Conservation (phyloP, 768 basidiomycete genomes). For the Leucocoprinus birnbaumii region DNA sequence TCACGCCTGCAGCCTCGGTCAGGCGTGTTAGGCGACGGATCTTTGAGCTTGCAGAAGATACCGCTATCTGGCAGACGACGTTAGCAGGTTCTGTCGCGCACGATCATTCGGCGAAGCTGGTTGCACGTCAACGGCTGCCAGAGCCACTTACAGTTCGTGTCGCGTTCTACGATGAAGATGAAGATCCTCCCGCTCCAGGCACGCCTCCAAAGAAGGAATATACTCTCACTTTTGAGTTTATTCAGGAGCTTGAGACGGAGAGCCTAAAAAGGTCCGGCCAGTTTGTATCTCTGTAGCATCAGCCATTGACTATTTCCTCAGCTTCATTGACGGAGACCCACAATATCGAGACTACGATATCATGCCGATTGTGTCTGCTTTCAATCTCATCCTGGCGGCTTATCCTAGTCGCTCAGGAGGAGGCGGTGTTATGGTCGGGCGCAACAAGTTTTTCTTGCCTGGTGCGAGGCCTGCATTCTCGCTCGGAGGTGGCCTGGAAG, state of each 20-base stretch:
- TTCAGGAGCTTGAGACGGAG: conserved; percentile 51
- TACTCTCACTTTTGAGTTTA: conserved; percentile 39
- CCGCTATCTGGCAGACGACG: conserved; percentile 42
- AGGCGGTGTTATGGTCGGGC: conserved; percentile 63
- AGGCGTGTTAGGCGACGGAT: conserved; percentile 55
- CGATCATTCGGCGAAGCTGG: conserved; percentile 50
- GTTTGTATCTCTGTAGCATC: conserved; percentile 1
- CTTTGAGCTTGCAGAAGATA: conserved; percentile 58
- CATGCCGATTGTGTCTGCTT: conserved; percentile 54
- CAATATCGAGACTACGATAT: conserved; percentile 57
- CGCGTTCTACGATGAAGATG: conserved; percentile 50
- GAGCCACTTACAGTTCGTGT: conserved; percentile 43
- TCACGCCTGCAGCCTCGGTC: conserved; percentile 49
- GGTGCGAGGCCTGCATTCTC: conserved; percentile 44
- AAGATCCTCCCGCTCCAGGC: conserved; percentile 37
- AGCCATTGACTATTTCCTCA: too few relatives aligned
- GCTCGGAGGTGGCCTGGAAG: conserved; percentile 53
- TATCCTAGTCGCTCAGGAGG: conserved; percentile 49
- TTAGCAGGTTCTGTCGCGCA: conserved; percentile 51
- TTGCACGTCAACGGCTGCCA: conserved; percentile 42
- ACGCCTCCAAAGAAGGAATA: conserved; percentile 38
- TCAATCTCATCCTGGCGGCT: conserved; percentile 63
- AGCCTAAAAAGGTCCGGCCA: conserved; percentile 30
- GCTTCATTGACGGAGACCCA: conserved; percentile 52
- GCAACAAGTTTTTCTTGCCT: conserved; percentile 67